Evolutionary conservation across 768 basidiomycete species (phyloP).

Genomic region (Podaxis sp.): DNA sequence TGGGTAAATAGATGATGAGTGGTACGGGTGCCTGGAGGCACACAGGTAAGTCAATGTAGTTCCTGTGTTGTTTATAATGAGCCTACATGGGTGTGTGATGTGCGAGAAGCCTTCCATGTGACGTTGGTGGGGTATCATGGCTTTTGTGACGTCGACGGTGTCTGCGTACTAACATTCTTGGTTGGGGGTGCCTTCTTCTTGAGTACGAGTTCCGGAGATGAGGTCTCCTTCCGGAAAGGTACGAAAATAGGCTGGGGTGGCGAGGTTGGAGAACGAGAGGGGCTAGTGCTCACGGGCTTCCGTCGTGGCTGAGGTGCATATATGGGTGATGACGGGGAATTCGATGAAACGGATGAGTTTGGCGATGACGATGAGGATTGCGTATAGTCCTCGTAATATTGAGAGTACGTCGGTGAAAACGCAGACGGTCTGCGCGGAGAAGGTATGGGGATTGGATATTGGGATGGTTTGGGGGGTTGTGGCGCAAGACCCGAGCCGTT

Average conservation of each 20-base stretch:
- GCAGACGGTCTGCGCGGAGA: conserved; percentile 23
- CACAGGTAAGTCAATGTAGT: not conserved
- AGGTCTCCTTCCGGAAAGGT: conserved; percentile 48
- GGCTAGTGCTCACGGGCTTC: conserved; percentile 16
- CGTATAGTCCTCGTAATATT: conserved; percentile 15
- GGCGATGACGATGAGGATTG: conserved; percentile 22
- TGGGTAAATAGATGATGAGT: not conserved
- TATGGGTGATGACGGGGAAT: conserved; percentile 17
- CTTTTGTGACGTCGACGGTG: conserved; percentile 7
- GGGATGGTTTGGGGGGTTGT: conserved; percentile 44
- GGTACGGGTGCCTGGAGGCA: not conserved
- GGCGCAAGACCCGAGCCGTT: conserved; percentile 39
- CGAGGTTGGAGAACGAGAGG: conserved; percentile 16
- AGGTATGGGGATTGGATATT: conserved; percentile 43
- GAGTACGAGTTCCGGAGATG: conserved; percentile 54
- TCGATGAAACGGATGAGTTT: conserved; percentile 19
- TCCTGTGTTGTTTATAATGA: not conserved
- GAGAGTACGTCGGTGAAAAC: conserved; percentile 16
- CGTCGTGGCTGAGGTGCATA: conserved; percentile 28
- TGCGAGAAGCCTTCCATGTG: not conserved
- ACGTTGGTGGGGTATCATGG: not conserved
- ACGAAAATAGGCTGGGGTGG: conserved; percentile 42
- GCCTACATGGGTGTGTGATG: conserved; percentile 1
- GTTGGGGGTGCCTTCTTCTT: conserved; percentile 30
- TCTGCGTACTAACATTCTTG: conserved; percentile 7